phyloP scores from a whole-genome alignment of 176 grass and related monocot genomes.

The Olyra latifolia region DNA sequence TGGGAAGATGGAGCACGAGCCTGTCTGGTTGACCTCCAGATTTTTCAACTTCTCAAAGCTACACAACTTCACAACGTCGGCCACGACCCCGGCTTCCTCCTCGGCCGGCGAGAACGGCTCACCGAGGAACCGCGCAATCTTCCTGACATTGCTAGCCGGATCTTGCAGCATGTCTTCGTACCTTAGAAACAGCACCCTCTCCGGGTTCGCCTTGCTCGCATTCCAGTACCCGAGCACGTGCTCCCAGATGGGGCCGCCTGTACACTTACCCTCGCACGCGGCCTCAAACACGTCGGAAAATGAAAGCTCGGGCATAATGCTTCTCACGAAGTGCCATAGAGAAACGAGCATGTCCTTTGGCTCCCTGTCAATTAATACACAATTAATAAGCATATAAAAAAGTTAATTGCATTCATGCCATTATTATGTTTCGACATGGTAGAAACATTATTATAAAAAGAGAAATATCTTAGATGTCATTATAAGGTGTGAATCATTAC shows the following conservation, averaged over 20 bases:
- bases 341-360: slow-evolving; percentile 42
- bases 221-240: slow-evolving; percentile 17
- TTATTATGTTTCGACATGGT: too few species aligned
- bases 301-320: too few species aligned
- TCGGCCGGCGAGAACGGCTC: slow-evolving; percentile 10
- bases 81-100: neutral
- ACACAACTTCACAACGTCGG: neutral
- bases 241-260: neutral
- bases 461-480: too few species aligned
- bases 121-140: slow-evolving; percentile 2
- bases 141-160: neutral
- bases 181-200: slow-evolving; percentile 11
- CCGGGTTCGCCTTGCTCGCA: neutral
- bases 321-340: neutral
- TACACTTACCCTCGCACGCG: neutral
- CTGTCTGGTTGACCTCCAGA: neutral
- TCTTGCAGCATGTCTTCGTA: slow-evolving; percentile 31
- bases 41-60: slow-evolving; percentile 3
- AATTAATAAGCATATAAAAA: too few species aligned
- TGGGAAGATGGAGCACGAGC: neutral
- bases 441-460: too few species aligned
- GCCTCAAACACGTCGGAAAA: neutral
- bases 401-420: too few species aligned
- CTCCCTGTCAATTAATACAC: slow-evolving; percentile 14
- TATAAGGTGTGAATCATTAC: too few species aligned